These are phyloP conservation scores for Elsinoe ampelina DNA, from an alignment of 2,329 filamentous ascomycete species.

Conservation along the genomic window DNA sequence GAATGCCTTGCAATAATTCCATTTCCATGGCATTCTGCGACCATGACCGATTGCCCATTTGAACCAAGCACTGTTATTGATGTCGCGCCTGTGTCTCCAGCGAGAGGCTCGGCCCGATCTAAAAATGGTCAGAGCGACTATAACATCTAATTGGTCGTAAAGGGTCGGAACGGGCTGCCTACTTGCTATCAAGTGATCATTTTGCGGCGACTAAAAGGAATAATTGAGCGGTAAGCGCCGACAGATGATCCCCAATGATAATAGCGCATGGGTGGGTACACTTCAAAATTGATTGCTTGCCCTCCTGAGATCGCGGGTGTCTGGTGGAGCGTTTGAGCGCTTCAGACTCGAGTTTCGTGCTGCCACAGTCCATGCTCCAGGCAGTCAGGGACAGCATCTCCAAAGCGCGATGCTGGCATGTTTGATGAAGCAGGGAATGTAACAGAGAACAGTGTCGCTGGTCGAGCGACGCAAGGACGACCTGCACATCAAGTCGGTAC, in stretches of 20 bases:
- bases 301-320: neutral
- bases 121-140: neutral
- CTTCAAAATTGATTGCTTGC: conserved; percentile 1
- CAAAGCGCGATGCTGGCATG: no score
- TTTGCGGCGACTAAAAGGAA: neutral
- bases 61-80: neutral
- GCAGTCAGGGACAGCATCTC: no score
- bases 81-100: neutral
- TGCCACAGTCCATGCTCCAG: no score
- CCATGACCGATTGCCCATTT: no score
- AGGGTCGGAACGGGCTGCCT: neutral
- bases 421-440: no score
- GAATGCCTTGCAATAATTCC: no score
- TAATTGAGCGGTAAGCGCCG: neutral
- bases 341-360: no score
- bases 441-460: no score
- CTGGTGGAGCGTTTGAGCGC: no score
- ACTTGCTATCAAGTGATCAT: neutral
- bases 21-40: no score
- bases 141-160: neutral
- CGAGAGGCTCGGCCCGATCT: neutral
- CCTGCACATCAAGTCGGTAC: no score
- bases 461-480: no score
- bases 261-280: neutral
- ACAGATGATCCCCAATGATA: neutral